A percentile compares a stretch with the other conserved stretches of the same genome.
Conservation (phyloP, 192 early-diverging fungal genomes). For the Entomortierella beljakovae region DNA sequence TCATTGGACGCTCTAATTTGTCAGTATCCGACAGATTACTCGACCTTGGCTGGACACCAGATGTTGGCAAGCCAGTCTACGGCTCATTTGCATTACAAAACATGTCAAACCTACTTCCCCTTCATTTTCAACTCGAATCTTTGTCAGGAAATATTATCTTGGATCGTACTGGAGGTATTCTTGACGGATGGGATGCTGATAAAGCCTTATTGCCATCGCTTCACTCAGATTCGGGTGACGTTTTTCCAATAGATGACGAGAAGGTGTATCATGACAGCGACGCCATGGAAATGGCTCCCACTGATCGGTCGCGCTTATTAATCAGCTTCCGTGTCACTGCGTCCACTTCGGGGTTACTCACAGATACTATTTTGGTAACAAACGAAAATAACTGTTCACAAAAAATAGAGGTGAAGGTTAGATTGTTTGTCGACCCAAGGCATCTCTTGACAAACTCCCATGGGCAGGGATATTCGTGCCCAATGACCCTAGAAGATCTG, state of each 20-base stretch:
- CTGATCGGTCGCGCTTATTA: constrained; percentile 52
- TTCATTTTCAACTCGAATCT: constrained; percentile 73
- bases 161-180: constrained; percentile 61
- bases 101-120: constrained; percentile 73
- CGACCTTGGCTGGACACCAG: constrained; percentile 71
- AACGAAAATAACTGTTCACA: constrained; percentile 80
- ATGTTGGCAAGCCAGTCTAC: constrained; percentile 61
- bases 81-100: constrained; percentile 79
- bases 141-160: constrained; percentile 62
- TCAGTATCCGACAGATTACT: constrained; percentile 72
- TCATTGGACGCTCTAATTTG: constrained; percentile 84
- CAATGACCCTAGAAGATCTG: constrained; percentile 26
- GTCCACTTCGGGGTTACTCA: constrained; percentile 68
- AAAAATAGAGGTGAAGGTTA: constrained; percentile 69
- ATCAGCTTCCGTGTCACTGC: constrained; percentile 71
- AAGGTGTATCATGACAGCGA: constrained; percentile 22
- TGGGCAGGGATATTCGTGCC: constrained; percentile 27
- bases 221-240: constrained; percentile 6
- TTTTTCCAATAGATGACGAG: neutral
- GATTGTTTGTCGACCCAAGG: constrained; percentile 75
- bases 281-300: constrained; percentile 5
- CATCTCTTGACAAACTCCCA: constrained; percentile 34
- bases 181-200: constrained; percentile 65
- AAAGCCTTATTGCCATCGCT: constrained; percentile 6
- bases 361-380: constrained; percentile 70